Base-by-base conservation (phyloP, 2,329 filamentous ascomycete species). In the Cercospora sojina region DNA sequence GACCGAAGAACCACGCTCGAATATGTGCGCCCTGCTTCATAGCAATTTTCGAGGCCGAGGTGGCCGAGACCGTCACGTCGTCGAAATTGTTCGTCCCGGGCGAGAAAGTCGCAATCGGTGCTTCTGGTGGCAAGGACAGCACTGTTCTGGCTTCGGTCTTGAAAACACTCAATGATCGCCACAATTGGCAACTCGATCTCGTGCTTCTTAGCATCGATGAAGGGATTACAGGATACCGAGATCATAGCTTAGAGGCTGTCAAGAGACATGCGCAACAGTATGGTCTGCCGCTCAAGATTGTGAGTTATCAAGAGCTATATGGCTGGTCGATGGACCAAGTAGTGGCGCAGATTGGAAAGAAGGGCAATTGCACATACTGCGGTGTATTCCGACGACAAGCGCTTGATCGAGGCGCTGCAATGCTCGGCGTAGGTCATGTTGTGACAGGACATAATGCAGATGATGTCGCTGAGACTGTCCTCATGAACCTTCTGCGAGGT, bases 311-410 rank as follows among this genome's bases (percentile, higher is more conserved):
- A 62, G 91, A 97, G 75, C 83, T 99, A 9, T 99, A 99, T 77
- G 95, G 94, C 8, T 99, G 95, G 95, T 97, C 93, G 0, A 99
- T 99, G 95, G 95, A 99, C 76, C 92, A 98, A 76, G 95, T 99
- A 9, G 96, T 99, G 3, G 91, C 93, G 74, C 92, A 94, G 57
- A 91, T 99, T 59, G 95, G 95, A 13, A 98, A 97, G 82, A 98
- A 97, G 79, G 93, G 94, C 31, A 99, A 99, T 79, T 99, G 95
- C 84, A 99, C 96, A 31, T 99, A 99, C 76, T 99, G 95, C 75
- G 95, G 95, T 13, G 95, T 99, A 18, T 99, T 99, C 77, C 86
- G 95, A 62, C 86, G 96, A 66, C 95, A 99, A 81, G 95, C 95
- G 1, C 84, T 99, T 35, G 95, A 99, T 78, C 88, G 95, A 8